Conservation (phyloP, 305 asterid species). For the Solanum hybrid region DNA sequence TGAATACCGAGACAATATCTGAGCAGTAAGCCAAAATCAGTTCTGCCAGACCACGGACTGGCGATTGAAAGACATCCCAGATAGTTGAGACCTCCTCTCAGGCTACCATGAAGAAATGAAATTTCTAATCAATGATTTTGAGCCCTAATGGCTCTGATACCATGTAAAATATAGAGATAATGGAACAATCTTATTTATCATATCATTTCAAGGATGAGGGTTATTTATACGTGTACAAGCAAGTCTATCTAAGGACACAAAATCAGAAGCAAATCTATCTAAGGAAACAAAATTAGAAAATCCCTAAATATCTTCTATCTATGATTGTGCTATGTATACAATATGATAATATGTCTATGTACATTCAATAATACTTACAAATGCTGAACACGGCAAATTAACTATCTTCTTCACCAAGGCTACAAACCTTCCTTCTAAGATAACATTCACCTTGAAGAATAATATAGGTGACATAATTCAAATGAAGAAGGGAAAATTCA, state of each 20-base stretch:
- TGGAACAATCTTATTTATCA: too few species aligned
- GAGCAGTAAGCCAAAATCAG: background rate
- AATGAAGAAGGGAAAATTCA: background rate
- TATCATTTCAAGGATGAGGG: too few species aligned
- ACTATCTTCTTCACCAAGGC: background rate
- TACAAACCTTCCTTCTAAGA: background rate
- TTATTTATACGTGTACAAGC: too few species aligned
- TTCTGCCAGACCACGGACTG: background rate
- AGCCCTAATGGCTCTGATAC: background rate
- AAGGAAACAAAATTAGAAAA: too few species aligned
- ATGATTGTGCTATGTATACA: too few species aligned
- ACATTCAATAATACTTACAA: background rate
- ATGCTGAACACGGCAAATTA: background rate
- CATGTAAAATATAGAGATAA: background rate
- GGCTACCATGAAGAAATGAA: background rate
- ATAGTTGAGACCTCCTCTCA: background rate
- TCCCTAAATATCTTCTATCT: too few species aligned
- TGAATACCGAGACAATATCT: background rate
- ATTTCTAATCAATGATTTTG: background rate
- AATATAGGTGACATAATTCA: background rate
- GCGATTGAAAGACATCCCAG: background rate
- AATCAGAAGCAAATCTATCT: too few species aligned
- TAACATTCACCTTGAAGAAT: background rate
- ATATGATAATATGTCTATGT: too few species aligned
- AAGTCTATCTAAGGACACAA: too few species aligned